Evolutionary conservation across 306 rosid species (phyloP), one percentile per base, ranked within the genome.

Genomic region (Prinsepia uniflora): DNA sequence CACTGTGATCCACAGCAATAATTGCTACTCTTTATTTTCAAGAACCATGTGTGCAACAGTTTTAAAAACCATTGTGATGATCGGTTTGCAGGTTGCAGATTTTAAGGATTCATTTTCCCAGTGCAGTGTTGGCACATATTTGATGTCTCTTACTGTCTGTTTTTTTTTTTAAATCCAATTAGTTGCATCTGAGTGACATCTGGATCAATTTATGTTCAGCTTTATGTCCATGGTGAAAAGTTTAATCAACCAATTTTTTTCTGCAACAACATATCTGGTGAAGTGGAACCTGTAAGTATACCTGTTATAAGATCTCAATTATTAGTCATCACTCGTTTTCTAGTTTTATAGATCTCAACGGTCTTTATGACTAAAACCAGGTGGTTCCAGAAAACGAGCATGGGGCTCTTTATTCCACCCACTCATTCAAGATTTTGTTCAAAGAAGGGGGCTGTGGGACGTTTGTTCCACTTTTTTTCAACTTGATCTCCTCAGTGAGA

Each of bases 381-480:
- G 99, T 95, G 53, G 90, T 91, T 65, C 97, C 96, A 39, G 92
- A 84, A 73, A 87, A 86, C 67, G 88, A 95, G 67, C 83, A 87
- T 34, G 80, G 84, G 73, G 96, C 96, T 53, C 91, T 95, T 59
- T 89, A 86, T 74, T 91, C 97, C 42, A 89, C 91, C 11, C 89
- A 95, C 81, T 78, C 91, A 13, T 89, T 95, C 61, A 95, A 91
- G 90, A 89, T 91, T 74, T 54, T 95, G 81, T 95, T 95, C 87
- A 95, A 95, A 81, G 99, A 95, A 68, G 99, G 99, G 10, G 99
- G 97, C 14, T 95, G 96, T 70, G 99, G 97, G 60, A 95, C 99
- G 44, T 95, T 89, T 66, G 76, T 95, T 76, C 97, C 99, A n/a
- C 89, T 95, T 11, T 91, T 95, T 88, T 89, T 91, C 77, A 95